These are phyloP conservation scores for Quambalaria eucalypti DNA, from an alignment of 1,284 basidiomycete genomes.

Conservation along the genomic window DNA sequence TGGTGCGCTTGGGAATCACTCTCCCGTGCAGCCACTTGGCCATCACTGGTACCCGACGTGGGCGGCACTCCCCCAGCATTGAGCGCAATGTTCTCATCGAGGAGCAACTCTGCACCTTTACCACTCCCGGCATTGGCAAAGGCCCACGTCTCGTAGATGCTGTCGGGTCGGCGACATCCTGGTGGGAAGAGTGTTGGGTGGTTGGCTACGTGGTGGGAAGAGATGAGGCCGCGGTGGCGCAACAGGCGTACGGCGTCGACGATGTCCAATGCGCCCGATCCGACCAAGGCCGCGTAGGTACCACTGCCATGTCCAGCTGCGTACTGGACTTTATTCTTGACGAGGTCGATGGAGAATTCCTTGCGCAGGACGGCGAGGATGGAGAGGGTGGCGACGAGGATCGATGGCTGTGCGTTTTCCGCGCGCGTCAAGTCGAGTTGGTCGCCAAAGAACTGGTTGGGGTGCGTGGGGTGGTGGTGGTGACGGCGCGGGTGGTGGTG, in stretches of 20 bases:
- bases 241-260: conserved; percentile 35
- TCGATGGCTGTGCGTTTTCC: conserved; percentile 42
- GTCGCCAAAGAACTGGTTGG: conserved; percentile 28
- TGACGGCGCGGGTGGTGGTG: not conserved
- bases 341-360: conserved; percentile 38
- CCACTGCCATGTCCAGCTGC: conserved; percentile 42
- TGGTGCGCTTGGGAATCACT: not conserved
- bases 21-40: conserved; percentile 6
- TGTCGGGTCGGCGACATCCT: conserved; percentile 35
- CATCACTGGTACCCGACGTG: conserved; percentile 5
- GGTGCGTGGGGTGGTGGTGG: not conserved
- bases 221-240: conserved; percentile 36
- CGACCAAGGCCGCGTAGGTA: conserved; percentile 36
- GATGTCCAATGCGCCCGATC: conserved; percentile 21
- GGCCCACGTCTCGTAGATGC: conserved; percentile 44
- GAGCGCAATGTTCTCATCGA: not conserved
- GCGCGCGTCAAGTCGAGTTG: conserved; percentile 40
- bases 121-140: conserved; percentile 37
- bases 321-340: conserved; percentile 32
- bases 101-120: conserved; percentile 22
- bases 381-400: conserved; percentile 36
- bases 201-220: conserved; percentile 22
- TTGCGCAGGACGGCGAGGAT: conserved; percentile 38
- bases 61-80: conserved; percentile 7
- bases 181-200: conserved; percentile 37